phyloP scores from a whole-genome alignment of 2,329 filamentous ascomycete genomes.

The Aspergillus neoniger region DNA sequence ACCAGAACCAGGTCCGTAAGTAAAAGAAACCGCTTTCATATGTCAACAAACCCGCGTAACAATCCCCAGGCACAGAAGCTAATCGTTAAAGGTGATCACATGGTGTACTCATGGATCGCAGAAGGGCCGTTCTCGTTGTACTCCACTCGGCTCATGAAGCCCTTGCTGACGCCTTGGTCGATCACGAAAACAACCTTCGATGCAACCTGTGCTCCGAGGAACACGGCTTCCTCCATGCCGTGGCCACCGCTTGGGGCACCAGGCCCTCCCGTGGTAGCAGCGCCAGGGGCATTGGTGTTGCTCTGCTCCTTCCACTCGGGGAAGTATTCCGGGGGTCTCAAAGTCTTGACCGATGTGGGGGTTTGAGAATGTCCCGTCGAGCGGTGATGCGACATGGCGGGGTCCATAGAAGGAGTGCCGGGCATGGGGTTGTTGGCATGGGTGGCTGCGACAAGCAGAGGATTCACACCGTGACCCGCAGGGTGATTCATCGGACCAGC shows the following conservation, averaged over 20 bases:
- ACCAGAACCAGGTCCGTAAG: neutral
- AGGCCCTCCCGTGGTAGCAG: slow-evolving; percentile 46
- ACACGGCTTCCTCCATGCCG: slow-evolving; percentile 77
- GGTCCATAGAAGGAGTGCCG: slow-evolving; percentile 41
- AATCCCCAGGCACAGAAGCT: neutral
- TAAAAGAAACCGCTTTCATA: neutral
- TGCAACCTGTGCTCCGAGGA: slow-evolving; percentile 84
- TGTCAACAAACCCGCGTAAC: neutral
- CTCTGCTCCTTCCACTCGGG: slow-evolving; percentile 82
- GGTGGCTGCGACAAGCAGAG: slow-evolving; percentile 87
- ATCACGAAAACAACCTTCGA: slow-evolving; percentile 73
- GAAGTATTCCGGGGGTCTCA: slow-evolving; percentile 79
- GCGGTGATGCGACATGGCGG: slow-evolving; percentile 48
- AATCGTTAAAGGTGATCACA: slow-evolving; percentile 31
- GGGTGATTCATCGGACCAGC: slow-evolving; percentile 58
- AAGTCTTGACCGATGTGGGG: slow-evolving; percentile 78
- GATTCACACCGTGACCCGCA: slow-evolving; percentile 70
- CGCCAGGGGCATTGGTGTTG: slow-evolving; percentile 37
- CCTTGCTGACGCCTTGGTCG: slow-evolving; percentile 67
- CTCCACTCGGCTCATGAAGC: slow-evolving; percentile 68
- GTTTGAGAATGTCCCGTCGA: slow-evolving; percentile 71
- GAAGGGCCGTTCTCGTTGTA: slow-evolving; percentile 68
- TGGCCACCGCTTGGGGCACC: slow-evolving; percentile 29
- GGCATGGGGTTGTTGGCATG: slow-evolving; percentile 43
- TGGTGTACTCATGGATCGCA: slow-evolving; percentile 61